Evolutionary conservation across 345 rosid species (phyloP).

Genomic region (Citrus trifoliata): DNA sequence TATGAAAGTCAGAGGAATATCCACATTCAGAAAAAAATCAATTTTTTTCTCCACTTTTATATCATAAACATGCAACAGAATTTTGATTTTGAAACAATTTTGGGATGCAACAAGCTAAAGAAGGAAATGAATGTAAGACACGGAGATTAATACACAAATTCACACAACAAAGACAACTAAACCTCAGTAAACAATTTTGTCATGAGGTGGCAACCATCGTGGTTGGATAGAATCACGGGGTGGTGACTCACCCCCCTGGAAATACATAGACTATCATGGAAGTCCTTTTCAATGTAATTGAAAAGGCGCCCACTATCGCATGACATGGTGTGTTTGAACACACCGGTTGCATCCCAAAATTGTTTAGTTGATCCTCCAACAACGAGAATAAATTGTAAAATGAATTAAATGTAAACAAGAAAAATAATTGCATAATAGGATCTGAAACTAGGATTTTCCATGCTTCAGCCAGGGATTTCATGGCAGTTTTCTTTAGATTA

Average conservation of each 20-base stretch:
- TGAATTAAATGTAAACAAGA: neutral
- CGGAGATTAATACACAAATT: neutral
- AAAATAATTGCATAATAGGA: neutral
- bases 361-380: too few species aligned
- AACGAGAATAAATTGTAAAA: neutral
- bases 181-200: neutral
- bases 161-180: neutral
- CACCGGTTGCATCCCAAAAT: too few species aligned
- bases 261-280: too few species aligned
- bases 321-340: too few species aligned
- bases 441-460: slow-evolving; percentile 1
- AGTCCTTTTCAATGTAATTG: too few species aligned
- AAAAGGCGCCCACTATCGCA: too few species aligned
- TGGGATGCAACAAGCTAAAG: neutral
- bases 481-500: neutral
- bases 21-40: neutral
- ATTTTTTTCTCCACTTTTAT: neutral
- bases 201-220: too few species aligned
- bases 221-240: too few species aligned
- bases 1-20: neutral
- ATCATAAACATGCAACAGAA: neutral
- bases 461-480: neutral
- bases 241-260: too few species aligned
- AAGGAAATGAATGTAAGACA: neutral
- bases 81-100: neutral